A percentile compares a stretch with the other conserved stretches of the same genome.
Evolutionary conservation across 352 stramenopile species (phyloP).

Genomic region (Phytophthora pluvialis): DNA sequence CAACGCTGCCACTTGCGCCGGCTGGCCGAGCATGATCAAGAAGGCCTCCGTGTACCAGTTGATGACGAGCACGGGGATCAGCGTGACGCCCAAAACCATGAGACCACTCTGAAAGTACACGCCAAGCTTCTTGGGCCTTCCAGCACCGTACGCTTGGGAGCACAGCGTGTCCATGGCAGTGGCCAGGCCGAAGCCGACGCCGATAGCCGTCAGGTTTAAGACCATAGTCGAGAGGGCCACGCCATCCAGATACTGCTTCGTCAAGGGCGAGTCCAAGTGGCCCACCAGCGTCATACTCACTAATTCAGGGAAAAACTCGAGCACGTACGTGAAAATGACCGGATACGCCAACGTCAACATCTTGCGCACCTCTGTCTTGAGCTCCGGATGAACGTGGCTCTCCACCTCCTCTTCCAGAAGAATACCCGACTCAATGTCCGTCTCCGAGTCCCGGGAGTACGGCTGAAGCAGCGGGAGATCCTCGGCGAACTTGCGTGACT

Average conservation of each 20-base stretch:
- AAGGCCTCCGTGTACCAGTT: slow-evolving; percentile 80
- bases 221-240: slow-evolving; percentile 78
- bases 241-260: slow-evolving; percentile 77
- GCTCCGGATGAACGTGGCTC: slow-evolving; percentile 17
- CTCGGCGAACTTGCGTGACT: slow-evolving; percentile 41
- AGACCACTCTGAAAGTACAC: slow-evolving; percentile 86
- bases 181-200: slow-evolving; percentile 78
- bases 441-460: slow-evolving; percentile 21
- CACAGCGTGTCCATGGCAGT: slow-evolving; percentile 92
- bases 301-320: slow-evolving; percentile 75
- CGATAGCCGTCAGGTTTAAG: slow-evolving; percentile 83
- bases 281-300: slow-evolving; percentile 74
- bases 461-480: slow-evolving; percentile 45
- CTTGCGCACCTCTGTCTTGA: slow-evolving; percentile 48
- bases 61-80: slow-evolving; percentile 71
- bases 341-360: slow-evolving; percentile 54
- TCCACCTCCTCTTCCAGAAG: slow-evolving; percentile 19
- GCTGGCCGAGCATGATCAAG: slow-evolving; percentile 72
- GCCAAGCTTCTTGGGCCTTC: slow-evolving; percentile 72
- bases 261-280: slow-evolving; percentile 69
- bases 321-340: slow-evolving; percentile 74
- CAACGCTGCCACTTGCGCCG: slow-evolving; percentile 58
- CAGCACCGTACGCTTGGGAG: slow-evolving; percentile 82
- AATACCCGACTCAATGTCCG: slow-evolving; percentile 33
- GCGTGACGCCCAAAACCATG: slow-evolving; percentile 60